phyloP scores from a whole-genome alignment of 345 rosid genomes.

The Salix dunnii region DNA sequence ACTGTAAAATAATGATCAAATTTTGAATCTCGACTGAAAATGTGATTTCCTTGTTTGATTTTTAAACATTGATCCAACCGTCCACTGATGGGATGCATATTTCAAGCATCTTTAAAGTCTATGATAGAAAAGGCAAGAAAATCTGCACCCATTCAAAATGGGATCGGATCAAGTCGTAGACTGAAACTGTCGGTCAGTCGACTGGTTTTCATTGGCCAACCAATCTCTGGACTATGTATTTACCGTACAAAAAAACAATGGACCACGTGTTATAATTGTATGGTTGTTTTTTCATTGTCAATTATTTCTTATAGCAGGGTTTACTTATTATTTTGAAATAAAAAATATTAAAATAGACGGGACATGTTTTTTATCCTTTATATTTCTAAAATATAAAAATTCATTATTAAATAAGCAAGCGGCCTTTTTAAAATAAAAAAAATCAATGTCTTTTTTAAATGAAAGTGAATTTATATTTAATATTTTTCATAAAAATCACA shows the following conservation, averaged over 20 bases:
- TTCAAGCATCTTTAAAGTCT: not conserved
- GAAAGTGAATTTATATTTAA: too few relatives aligned
- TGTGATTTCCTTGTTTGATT: not conserved
- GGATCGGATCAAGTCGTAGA: constrained; percentile 5
- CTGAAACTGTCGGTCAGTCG: constrained; percentile 3
- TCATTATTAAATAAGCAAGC: too few relatives aligned
- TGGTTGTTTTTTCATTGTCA: too few relatives aligned
- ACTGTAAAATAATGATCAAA: too few relatives aligned
- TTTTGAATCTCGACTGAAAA: not conserved
- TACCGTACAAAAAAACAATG: not conserved
- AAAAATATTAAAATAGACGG: too few relatives aligned
- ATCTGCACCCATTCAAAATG: constrained; percentile 8
- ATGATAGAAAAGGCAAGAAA: not conserved
- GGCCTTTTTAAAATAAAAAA: too few relatives aligned
- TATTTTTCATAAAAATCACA: too few relatives aligned
- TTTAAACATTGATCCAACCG: not conserved
- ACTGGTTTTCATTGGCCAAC: not conserved
- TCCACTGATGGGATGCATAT: not conserved
- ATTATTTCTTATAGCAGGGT: too few relatives aligned
- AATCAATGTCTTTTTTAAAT: too few relatives aligned
- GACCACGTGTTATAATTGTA: not conserved
- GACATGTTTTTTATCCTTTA: too few relatives aligned
- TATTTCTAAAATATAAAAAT: too few relatives aligned
- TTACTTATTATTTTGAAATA: too few relatives aligned
- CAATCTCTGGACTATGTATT: not conserved